Evolutionary conservation across 257 asterid genomes (phyloP).

Genomic region (Penstemon barbatus): DNA sequence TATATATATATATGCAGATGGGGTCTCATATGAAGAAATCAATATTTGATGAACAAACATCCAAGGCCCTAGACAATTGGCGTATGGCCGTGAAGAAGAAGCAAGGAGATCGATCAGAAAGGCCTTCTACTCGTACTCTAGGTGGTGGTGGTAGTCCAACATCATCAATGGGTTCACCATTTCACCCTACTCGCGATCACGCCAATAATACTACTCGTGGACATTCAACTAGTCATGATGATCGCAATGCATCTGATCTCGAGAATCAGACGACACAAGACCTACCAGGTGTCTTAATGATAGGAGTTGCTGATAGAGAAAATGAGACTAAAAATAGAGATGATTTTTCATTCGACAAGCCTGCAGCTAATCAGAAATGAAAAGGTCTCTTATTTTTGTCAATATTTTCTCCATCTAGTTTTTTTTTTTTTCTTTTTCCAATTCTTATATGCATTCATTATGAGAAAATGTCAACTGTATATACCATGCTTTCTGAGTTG

Average conservation of each 20-base stretch:
- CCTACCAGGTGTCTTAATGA: no score
- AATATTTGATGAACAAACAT: slow-evolving; percentile 88
- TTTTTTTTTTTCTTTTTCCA: no score
- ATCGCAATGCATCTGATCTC: background rate
- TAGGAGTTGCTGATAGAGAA: no score
- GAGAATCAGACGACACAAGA: background rate
- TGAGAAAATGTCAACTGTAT: no score
- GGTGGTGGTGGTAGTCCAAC: slow-evolving; percentile 67
- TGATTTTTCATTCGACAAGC: no score
- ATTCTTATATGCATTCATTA: no score
- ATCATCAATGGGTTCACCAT: slow-evolving; percentile 54
- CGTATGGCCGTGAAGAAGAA: slow-evolving; percentile 84
- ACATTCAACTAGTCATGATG: slow-evolving; percentile 8
- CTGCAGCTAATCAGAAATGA: no score
- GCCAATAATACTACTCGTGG: background rate
- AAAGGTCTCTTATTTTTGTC: no score
- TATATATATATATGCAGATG: slow-evolving; percentile 48
- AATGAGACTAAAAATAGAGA: no score
- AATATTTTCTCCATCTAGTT: no score
- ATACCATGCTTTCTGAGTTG: no score
- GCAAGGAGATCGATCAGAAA: slow-evolving; percentile 43
- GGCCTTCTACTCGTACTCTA: slow-evolving; percentile 51
- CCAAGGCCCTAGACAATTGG: slow-evolving; percentile 91
- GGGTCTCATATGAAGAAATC: slow-evolving; percentile 85
- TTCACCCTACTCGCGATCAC: slow-evolving; percentile 1